phyloP scores from a whole-genome alignment of 345 rosid species.

The Nasturtium officinale region DNA sequence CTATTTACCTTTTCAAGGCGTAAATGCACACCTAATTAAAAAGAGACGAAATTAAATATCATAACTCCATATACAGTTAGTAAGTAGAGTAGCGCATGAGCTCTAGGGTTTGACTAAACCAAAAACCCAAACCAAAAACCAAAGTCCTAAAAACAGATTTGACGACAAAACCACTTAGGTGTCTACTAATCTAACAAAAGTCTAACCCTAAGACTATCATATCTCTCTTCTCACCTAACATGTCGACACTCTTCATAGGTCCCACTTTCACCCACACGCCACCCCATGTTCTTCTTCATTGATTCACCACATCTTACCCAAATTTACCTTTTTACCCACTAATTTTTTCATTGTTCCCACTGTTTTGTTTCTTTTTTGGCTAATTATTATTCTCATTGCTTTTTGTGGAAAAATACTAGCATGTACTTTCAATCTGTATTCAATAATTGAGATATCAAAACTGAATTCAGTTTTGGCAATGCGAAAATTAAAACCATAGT shows the following conservation, averaged over 20 bases:
- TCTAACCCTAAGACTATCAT: constrained; percentile 31
- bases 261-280: constrained; percentile 15
- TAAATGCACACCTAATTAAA: constrained; percentile 33
- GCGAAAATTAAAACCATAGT: not conserved
- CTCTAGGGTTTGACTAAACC: constrained; percentile 39
- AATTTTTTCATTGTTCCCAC: constrained; percentile 31
- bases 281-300: constrained; percentile 28
- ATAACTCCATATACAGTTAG: constrained; percentile 7
- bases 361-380: constrained; percentile 32
- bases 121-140: constrained; percentile 12
- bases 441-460: constrained; percentile 26
- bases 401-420: not conserved
- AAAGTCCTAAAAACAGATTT: constrained; percentile 31
- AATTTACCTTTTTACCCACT: constrained; percentile 40
- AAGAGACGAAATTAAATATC: constrained; percentile 10
- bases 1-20: constrained; percentile 20
- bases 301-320: constrained; percentile 43
- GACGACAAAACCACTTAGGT: constrained; percentile 37
- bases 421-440: not conserved
- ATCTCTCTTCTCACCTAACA: constrained; percentile 40
- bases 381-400: constrained; percentile 20
- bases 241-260: constrained; percentile 30
- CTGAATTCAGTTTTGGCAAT: not conserved
- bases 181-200: constrained; percentile 35
- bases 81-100: constrained; percentile 41